Evolutionary conservation across 2,329 filamentous ascomycete species (phyloP), one percentile per base, ranked within the genome.

Genomic region (Hirsutella minnesotensis): DNA sequence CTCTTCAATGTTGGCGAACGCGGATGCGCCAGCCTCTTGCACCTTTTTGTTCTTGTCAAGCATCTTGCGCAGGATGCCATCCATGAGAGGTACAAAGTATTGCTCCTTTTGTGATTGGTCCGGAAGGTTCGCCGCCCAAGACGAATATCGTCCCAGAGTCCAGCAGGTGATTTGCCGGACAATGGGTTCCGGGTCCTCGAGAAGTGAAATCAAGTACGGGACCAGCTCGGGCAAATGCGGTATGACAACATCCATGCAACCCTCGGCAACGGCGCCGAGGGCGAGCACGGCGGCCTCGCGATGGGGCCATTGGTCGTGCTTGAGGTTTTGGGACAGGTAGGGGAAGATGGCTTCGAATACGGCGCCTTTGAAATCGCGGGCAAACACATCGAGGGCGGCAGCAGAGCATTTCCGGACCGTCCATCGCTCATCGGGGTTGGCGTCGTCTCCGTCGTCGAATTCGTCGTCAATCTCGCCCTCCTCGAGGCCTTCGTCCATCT

Each of bases 81-180:
- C 90, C 88, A 98, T 95, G 75, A 96, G 85, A 1, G 90, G 90
- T 55, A 92, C 83, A 55, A 98, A 98, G 62, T 79, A 95, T 44
- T 79, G 75, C 41, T 81, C 75, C 56, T 82, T 83, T 49, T 88
- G 76, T 16, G 68, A 66, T 15, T 72, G 73, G 40, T 83, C 78
- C 20, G 75, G 66, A 19, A 95, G 73, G 48, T 81, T 77, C 4
- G 88, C 83, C 9, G 89, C 90, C 92, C 92, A 98, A 37, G 81
- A 72, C 5, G 92, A 95, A 63, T 95, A 98, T 38, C 92, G 78
- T 16, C 89, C 89, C 19, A 98, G 75, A 5, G 92, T 94, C 92
- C 92, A 98, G 64, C 92, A 98, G 20, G 90, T 96, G 51, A 98
- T 98, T 58, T 95, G 87, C 47, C 92, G 77, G 31, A 98, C 90